These are phyloP conservation scores for Entomortierella lignicola DNA, from an alignment of 192 early-diverging fungal genomes.

Conservation along the genomic window DNA sequence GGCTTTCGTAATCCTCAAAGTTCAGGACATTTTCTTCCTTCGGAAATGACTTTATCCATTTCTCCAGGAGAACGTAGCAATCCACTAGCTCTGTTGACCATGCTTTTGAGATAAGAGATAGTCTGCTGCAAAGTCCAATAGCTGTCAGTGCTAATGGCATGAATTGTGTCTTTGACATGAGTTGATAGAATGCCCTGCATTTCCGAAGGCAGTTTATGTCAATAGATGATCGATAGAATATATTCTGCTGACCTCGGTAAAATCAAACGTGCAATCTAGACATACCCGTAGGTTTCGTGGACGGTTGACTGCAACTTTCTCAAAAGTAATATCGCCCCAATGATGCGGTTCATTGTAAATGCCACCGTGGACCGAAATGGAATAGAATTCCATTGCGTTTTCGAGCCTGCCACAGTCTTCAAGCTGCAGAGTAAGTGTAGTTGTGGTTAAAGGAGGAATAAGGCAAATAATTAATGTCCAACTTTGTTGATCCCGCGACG, in stretches of 20 bases:
- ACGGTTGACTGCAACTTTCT: conserved; percentile 29
- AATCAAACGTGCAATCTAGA: background rate
- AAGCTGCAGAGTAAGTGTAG: background rate
- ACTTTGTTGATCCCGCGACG: background rate
- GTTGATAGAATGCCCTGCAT: conserved; percentile 45
- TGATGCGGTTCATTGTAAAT: conserved; percentile 40
- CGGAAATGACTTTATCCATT: conserved; percentile 39
- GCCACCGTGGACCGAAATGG: conserved; percentile 43
- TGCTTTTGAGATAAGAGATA: conserved; percentile 35
- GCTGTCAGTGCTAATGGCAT: conserved; percentile 57
- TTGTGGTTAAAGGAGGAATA: background rate
- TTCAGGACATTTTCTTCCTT: background rate
- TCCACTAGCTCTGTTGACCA: conserved; percentile 37
- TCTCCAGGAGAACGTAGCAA: conserved; percentile 18
- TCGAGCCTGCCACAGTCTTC: conserved; percentile 6
- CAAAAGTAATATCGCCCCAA: conserved; percentile 22
- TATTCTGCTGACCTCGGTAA: background rate
- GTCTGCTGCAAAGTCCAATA: conserved; percentile 48
- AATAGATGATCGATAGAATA: background rate
- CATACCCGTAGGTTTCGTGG: conserved; percentile 50
- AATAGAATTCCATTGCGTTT: conserved; percentile 40
- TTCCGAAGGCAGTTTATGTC: no score
- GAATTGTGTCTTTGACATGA: conserved; percentile 56
- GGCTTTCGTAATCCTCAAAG: conserved; percentile 24
- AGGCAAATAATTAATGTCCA: background rate